Conservation (phyloP, 2,329 filamentous ascomycete species). For the Clonostachys chloroleuca region DNA sequence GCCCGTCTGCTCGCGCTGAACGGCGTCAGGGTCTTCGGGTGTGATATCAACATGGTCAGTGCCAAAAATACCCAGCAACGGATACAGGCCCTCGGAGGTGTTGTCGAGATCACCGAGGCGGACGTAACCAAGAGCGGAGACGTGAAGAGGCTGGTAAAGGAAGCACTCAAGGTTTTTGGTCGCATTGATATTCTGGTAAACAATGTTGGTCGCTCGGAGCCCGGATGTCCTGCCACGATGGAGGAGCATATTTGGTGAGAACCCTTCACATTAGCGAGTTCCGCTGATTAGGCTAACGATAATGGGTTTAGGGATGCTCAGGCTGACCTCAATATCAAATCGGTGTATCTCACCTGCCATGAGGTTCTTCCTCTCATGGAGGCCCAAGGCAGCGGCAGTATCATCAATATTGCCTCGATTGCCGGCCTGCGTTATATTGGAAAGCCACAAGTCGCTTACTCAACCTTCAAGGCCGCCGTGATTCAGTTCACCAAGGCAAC, state of each 20-base stretch:
- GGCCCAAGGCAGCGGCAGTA: conserved; percentile 30
- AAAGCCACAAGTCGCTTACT: conserved; percentile 47
- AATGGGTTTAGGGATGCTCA: conserved; percentile 28
- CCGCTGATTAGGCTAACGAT: too few relatives aligned
- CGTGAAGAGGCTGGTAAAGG: too few relatives aligned
- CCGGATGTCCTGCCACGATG: conserved; percentile 43
- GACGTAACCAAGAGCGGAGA: too few relatives aligned
- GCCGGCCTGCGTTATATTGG: conserved; percentile 14
- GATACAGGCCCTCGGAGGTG: too few relatives aligned
- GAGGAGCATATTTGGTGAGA: conserved; percentile 36
- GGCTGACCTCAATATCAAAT: conserved; percentile 51
- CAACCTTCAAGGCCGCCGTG: conserved; percentile 43
- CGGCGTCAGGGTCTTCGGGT: too few relatives aligned
- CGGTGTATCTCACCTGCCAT: conserved; percentile 47
- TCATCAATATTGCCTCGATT: conserved; percentile 40
- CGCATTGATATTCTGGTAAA: conserved; percentile 25
- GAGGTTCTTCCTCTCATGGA: conserved; percentile 50
- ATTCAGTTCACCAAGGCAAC: conserved; percentile 44
- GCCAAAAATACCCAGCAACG: too few relatives aligned
- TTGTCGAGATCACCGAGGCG: too few relatives aligned
- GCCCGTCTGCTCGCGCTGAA: too few relatives aligned
- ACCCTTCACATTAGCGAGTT: too few relatives aligned
- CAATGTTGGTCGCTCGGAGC: conserved; percentile 29
- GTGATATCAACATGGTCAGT: too few relatives aligned
- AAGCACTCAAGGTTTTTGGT: conserved; percentile 37